phyloP scores from a whole-genome alignment of 1,284 basidiomycete genomes.

The Cryptococcus sp. region DNA sequence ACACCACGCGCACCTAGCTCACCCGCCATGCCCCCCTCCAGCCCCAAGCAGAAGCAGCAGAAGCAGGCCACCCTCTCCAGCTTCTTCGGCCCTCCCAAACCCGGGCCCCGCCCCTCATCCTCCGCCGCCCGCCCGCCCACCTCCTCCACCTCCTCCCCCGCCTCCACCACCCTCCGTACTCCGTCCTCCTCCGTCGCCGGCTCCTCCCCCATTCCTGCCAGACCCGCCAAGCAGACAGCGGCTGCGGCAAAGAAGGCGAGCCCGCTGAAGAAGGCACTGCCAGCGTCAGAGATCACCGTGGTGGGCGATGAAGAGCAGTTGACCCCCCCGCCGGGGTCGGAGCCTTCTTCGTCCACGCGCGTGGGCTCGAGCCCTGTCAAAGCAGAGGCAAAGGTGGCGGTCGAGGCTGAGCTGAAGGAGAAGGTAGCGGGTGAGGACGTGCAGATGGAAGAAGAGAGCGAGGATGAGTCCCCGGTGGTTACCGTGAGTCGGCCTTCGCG shows the following conservation, averaged over 20 bases:
- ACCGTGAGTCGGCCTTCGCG: conserved; percentile 16
- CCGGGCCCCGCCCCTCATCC: conserved; percentile 19
- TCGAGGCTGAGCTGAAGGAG: no score
- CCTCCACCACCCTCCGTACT: conserved; percentile 27
- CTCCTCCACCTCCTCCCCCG: conserved; percentile 25
- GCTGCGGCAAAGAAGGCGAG: conserved; percentile 7
- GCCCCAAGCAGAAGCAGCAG: background rate
- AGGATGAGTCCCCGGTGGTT: conserved; percentile 28
- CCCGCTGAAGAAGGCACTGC: conserved; percentile 18
- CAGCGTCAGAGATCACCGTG: conserved; percentile 11
- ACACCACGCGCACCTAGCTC: no score
- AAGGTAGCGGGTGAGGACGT: conserved; percentile 13
- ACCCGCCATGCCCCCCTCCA: no score
- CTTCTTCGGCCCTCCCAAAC: conserved; percentile 49
- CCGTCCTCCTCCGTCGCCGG: conserved; percentile 28
- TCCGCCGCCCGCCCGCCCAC: conserved; percentile 1
- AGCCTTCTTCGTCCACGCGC: conserved; percentile 18
- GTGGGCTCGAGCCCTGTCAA: conserved; percentile 16
- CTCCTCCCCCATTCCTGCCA: conserved; percentile 24
- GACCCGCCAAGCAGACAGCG: conserved; percentile 11
- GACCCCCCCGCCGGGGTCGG: conserved; percentile 25
- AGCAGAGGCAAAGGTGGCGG: conserved; percentile 13
- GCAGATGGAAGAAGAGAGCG: conserved; percentile 23
- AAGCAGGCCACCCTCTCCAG: conserved; percentile 50
- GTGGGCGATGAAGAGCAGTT: conserved; percentile 30